Evolutionary conservation across 306 rosid genomes (phyloP), one percentile per base, ranked within the genome.

Genomic region (Crotalaria pallida): DNA sequence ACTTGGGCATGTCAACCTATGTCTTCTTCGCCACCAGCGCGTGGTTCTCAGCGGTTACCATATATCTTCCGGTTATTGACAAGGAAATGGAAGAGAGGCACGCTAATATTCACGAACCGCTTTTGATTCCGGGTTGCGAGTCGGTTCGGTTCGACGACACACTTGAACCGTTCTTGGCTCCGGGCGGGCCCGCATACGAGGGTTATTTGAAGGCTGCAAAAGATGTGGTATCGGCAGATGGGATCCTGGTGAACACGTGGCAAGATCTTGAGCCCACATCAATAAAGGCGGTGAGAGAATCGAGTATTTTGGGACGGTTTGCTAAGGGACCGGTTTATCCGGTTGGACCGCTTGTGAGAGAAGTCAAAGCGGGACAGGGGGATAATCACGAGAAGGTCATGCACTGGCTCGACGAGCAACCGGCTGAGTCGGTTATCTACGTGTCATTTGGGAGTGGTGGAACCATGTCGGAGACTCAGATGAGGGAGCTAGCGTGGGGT

Each of bases 361-460:
- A 24, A 0, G 3, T 11, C 0, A 65, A 34, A 3, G 1, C 8
- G 10, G 58, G 11, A 33, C 2, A 13, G 15, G 23, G 12, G 1
- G 6, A 48, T 0, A 12, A 5, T 2, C 22, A 22, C 3, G 24
- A 33, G 12, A 15, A 38, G 21, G 52, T 84, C 45, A 51, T 79
- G 24, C 60, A 21, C 0, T 89, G 98, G 92, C 82, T 89, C 0
- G 90, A 89, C 65, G 1, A 57, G 3, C 94, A 87, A 52, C 85
- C 85, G 1, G 26, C 1, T 1, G 82, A 84, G 36, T 89, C 98
- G 0, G 92, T 89, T 24, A 8, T 92, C 0, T 85, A 77, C 10
- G 77, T 92, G 17, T 87, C 88, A 0, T 85, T 92, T 17, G 94
- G 97, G 24, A 92, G 94, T 1, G 96, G 96, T 0, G 97, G 94